Evolutionary conservation across 2,329 filamentous ascomycete species (phyloP), one percentile per base, ranked within the genome.

Genomic region (Xylariaceae sp.): DNA sequence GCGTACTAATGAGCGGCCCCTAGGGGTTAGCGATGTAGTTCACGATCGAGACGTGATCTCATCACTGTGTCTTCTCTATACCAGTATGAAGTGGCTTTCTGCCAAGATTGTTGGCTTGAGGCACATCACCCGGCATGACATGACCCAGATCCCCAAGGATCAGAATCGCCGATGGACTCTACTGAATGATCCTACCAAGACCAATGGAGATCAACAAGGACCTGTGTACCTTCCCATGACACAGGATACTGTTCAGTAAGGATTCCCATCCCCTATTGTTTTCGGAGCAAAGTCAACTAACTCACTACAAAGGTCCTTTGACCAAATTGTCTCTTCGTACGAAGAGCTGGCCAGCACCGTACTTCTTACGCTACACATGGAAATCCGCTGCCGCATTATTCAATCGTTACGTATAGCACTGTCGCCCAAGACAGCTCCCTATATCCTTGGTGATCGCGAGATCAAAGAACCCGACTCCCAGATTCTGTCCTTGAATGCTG

Each of bases 11-110:
- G 82, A 87, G 60, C 80, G 80, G 17, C 81, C 84, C 2, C 76
- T 96, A 9, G 84, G 88, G 63, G 81, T 88, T 55, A 88, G 88
- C 66, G 93, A 97, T 72, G 87, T 97, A 53, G 92, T 97, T 64
- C 88, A 89, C 49, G 92, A 97, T 69, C 86, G 89, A 30, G 95
- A 97, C 72, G 89, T 87, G 3, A 88, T 97, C 34, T 85, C 88
- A 49, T 88, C 88, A 3, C 77, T 99, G 3, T 97, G 92, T 67
- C 82, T 97, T 45, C 79, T 99, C 41, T 95, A 96, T 73, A 97
- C 92, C 53, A 97, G 92, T 77, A 96, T 97, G 91, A 94, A 95
- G 78, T 99, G 94, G 94, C 84, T 99, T 41, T 87, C 89, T 17
- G 88, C 88, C 66, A 94, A 93, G 75, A 86, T 96, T 48, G 78